Evolutionary conservation across 1,284 basidiomycete species (phyloP).

Genomic region (Tilletia horrida): DNA sequence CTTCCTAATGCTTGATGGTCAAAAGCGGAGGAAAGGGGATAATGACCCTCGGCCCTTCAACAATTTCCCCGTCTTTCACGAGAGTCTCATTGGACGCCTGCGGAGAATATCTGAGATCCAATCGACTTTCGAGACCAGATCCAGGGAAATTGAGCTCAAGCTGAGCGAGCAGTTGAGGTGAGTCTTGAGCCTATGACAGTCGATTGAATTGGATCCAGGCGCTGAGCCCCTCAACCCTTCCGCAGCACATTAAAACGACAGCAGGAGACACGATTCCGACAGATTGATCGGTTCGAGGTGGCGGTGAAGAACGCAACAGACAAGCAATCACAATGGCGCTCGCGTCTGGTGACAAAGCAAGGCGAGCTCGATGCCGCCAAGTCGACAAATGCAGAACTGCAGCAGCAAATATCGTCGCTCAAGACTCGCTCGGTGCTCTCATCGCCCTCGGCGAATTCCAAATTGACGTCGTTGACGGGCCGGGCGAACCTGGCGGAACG

Average conservation of each 20-base stretch:
- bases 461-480: conserved; percentile 37
- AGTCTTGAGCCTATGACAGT: conserved; percentile 30
- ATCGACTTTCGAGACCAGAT: conserved; percentile 77
- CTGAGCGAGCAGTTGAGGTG: conserved; percentile 68
- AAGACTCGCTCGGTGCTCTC: conserved; percentile 58
- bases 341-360: conserved; percentile 75
- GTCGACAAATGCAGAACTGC: conserved; percentile 70
- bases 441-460: conserved; percentile 36
- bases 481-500: conserved; percentile 63
- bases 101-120: conserved; percentile 79
- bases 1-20: conserved; percentile 29
- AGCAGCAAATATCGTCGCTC: conserved; percentile 67
- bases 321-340: conserved; percentile 79
- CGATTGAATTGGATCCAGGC: neutral
- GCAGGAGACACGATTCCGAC: conserved; percentile 81
- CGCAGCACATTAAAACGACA: conserved; percentile 75
- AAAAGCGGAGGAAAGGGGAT: conserved; percentile 53
- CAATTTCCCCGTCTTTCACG: conserved; percentile 90
- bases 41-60: conserved; percentile 84
- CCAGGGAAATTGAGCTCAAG: conserved; percentile 72
- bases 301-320: conserved; percentile 80
- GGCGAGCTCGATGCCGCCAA: conserved; percentile 70
- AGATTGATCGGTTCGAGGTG: conserved; percentile 87
- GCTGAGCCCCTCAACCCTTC: conserved; percentile 1
- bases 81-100: conserved; percentile 83